Conservation (phyloP, 1,139 yeast species). For the Sugiyamaella novakii region DNA sequence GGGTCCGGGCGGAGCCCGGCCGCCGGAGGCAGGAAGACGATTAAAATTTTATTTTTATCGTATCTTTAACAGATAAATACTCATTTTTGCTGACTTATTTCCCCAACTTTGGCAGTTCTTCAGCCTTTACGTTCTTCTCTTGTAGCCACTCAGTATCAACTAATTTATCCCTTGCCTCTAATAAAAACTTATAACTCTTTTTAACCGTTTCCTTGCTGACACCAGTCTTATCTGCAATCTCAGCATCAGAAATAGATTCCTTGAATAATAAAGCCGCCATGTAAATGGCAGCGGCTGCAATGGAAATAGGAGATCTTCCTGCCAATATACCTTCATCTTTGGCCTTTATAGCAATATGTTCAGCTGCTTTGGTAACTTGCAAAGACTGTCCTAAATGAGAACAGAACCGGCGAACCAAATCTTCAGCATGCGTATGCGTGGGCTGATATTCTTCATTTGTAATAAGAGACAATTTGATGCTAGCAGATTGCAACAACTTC, state of each 20-base stretch:
- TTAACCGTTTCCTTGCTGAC: conserved; percentile 97
- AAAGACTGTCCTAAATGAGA: conserved; percentile 87
- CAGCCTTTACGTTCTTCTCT: conserved; percentile 63
- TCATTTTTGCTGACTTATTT: no score
- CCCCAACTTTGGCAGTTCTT: conserved; percentile 51
- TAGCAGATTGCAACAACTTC: conserved; percentile 53
- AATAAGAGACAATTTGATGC: conserved; percentile 39
- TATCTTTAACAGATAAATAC: no score
- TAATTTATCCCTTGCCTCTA: conserved; percentile 69
- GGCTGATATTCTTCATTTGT: conserved; percentile 53
- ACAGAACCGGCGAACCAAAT: conserved; percentile 92
- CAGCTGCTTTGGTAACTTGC: conserved; percentile 90
- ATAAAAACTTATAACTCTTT: conserved; percentile 83
- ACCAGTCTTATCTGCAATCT: conserved; percentile 92
- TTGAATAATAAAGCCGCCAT: conserved; percentile 87
- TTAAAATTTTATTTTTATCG: no score
- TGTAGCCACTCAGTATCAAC: conserved; percentile 76
- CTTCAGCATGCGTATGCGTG: conserved; percentile 90
- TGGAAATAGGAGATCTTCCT: conserved; percentile 95
- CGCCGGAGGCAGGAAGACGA: conserved; percentile 16
- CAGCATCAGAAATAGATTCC: conserved; percentile 62
- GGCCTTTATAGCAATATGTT: conserved; percentile 84
- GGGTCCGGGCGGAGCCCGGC: conserved; percentile 10
- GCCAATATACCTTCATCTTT: conserved; percentile 93
- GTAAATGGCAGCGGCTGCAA: conserved; percentile 96